Evolutionary conservation across 2,329 filamentous ascomycete species (phyloP), one percentile per base, ranked within the genome.

Genomic region (Neonectria ditissima): DNA sequence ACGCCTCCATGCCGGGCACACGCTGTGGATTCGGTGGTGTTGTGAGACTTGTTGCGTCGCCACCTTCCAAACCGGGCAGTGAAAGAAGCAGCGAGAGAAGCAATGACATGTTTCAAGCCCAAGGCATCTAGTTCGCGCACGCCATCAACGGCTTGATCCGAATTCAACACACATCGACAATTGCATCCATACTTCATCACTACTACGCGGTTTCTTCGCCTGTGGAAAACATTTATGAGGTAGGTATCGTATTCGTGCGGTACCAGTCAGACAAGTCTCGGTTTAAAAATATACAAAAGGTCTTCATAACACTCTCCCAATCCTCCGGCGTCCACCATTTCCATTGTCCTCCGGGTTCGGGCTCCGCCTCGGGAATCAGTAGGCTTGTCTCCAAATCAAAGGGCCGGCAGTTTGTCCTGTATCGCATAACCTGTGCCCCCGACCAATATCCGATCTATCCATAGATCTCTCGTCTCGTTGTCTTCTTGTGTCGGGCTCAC

Each of bases 401-500:
- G n/a, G 43, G 18, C 48, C 43, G 13, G 39, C 30, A 50, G 47
- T 32, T 45, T 34, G 39, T 32, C 47, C 30, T 48, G 30, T 30
- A n/a, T 47, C 45, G 18, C 26, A 39, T 52, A 45, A 26, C 45
- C 54, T 24, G 9, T 34, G 22, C 39, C 54, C 47, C 54, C 13
- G n/a, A 16, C 32, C 53, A 53, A 41, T 50, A 62, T 57, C 28
- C 41, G 41, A 41, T 57, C 32, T 18, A 39, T 52, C 45, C 55
- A 22, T 58, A 26, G 32, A 50, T 39, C 32, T 41, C 55, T 32
- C 48, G 62, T 66, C 58, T 60, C 62, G 43, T 65, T 44, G 58
- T 59, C 26, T 68, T 64, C 58, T 63, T 57, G 58, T 67, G 51
- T 59, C 61, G 59, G 41, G 24, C 34, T 50, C 28, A 24, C 39